A percentile compares a stretch with the other conserved stretches of the same genome.
These are phyloP conservation scores for Vigna angularis DNA, from an alignment of 306 rosid species.

Conservation along the genomic window DNA sequence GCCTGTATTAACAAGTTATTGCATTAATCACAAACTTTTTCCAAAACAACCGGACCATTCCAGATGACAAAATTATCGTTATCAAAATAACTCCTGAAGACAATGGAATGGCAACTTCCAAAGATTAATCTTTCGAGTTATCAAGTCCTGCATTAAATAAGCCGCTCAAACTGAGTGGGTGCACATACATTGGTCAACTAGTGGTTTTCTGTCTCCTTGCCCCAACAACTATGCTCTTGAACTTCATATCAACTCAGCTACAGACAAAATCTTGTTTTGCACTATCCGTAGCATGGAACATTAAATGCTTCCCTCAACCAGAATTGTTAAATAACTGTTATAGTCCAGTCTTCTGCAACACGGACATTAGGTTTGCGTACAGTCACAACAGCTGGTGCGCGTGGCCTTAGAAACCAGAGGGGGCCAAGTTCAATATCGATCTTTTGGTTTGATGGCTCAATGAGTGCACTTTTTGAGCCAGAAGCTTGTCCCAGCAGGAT, in stretches of 20 bases:
- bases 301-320: conserved; percentile 1
- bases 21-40: background rate
- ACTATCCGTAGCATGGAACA: conserved; percentile 15
- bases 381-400: conserved; percentile 53
- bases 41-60: background rate
- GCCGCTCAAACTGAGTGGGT: conserved; percentile 29
- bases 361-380: conserved; percentile 81
- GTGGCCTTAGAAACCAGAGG: conserved; percentile 63
- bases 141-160: conserved; percentile 39
- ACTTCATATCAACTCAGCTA: conserved; percentile 39
- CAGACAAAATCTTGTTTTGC: conserved; percentile 30
- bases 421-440: conserved; percentile 72
- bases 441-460: conserved; percentile 70
- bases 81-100: conserved; percentile 27
- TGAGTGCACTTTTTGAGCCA: conserved; percentile 63
- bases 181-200: conserved; percentile 18
- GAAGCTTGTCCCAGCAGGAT: conserved; percentile 74
- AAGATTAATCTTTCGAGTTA: conserved; percentile 19
- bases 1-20: background rate
- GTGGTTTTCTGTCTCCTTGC: conserved; percentile 18
- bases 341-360: conserved; percentile 77
- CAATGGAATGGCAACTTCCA: conserved; percentile 34
- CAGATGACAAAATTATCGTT: conserved; percentile 33
- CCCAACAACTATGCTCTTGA: conserved; percentile 22
- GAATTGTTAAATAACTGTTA: conserved; percentile 58